phyloP scores from a whole-genome alignment of 495 filamentous ascomycete species.

The Neurospora pannonica region DNA sequence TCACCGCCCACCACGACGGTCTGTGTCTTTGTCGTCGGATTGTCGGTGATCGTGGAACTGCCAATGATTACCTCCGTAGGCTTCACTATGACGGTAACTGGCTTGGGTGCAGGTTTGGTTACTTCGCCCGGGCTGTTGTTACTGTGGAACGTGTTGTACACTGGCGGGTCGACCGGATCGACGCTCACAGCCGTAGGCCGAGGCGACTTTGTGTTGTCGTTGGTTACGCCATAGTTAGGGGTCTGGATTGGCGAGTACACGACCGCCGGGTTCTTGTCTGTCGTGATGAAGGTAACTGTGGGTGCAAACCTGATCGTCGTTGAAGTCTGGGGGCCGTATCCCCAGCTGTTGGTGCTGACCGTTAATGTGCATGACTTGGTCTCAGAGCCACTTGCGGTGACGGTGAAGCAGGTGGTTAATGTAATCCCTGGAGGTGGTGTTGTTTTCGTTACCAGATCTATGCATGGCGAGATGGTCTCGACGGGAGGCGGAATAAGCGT shows the following conservation, averaged over 20 bases:
- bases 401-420: conserved; percentile 24
- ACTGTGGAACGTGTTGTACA: conserved; percentile 15
- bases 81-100: conserved; percentile 30
- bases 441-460: conserved; percentile 7
- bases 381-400: conserved; percentile 5
- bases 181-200: conserved; percentile 8
- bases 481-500: conserved; percentile 25
- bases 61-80: conserved; percentile 34
- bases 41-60: conserved; percentile 31
- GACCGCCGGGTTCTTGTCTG: conserved; percentile 41
- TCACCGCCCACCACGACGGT: conserved; percentile 30
- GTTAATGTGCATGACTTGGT: conserved; percentile 19
- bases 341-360: conserved; percentile 9
- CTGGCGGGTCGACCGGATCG: conserved; percentile 21
- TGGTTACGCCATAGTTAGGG: conserved; percentile 34
- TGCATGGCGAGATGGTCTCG: conserved; percentile 22
- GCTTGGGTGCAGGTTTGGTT: neutral
- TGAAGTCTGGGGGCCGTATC: conserved; percentile 9
- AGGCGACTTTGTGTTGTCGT: neutral
- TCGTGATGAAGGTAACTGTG: conserved; percentile 32
- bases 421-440: conserved; percentile 23
- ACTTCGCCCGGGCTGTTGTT: conserved; percentile 2
- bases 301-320: neutral
- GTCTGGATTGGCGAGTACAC: conserved; percentile 28
- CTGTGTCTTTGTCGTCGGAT: conserved; percentile 22